Base-by-base conservation (phyloP, 2,329 filamentous ascomycete genomes). In the Graphiopsis chlorocephala region DNA sequence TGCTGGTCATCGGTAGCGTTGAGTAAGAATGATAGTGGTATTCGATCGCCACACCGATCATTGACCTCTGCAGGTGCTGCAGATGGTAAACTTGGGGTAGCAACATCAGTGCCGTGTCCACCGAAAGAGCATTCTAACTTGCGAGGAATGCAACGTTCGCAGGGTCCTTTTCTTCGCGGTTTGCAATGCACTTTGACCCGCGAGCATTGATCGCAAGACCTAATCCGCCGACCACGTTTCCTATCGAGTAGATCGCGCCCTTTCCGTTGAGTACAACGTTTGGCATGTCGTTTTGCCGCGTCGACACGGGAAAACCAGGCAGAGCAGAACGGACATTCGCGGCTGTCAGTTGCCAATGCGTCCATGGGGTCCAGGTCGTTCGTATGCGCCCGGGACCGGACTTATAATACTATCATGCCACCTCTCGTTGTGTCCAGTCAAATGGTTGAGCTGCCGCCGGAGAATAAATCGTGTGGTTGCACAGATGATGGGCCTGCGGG, bases 121-220 rank as follows among this genome's bases (percentile, higher is more conserved):
- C 3, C n/a, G 2, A 47, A 58, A 3, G 15, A 42, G 45, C 59
- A 61, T 25, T 52, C 26, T 23, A 68, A 64, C 29, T 62, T 29
- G 15, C 66, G 26, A 57, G 65, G 59, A 15, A 59, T 23, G 72
- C 72, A 65, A 71, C 73, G 25, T 71, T 57, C 59, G 38, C 64
- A 65, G 17, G 64, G 28, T 2, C 35, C 45, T 17, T 31, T 28
- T 17, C 11, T 28, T 3, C 35, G 38, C 3, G 48, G 35, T 7
- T 38, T 45, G 42, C 64, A 65, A 17, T 63, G 59, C 10, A 65
- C 52, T 28, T 65, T 65, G 48, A 65, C 48, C 5, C 64, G 58
- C 1, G 59, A 59, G 26, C 64, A 65, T n/a, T 56, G 47, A 11
- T 53, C 26, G 26, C 64, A 65, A 26, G 64, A 26, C 12, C n/a